A percentile compares a stretch with the other conserved stretches of the same genome.
These are phyloP conservation scores for Boletus pseudopeckii DNA, from an alignment of 768 basidiomycete species.

Conservation along the genomic window DNA sequence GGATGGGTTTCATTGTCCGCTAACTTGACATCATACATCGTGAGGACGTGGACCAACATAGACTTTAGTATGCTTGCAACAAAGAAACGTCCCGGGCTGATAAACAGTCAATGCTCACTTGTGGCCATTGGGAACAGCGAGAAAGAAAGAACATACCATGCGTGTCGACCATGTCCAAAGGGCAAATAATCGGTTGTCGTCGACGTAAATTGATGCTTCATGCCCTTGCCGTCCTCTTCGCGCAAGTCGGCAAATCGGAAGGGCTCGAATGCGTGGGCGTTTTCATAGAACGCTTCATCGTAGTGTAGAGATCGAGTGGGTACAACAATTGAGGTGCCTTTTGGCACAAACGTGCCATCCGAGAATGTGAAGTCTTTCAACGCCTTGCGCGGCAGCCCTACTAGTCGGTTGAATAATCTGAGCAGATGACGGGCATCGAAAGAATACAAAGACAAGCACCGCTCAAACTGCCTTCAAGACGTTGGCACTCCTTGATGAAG, in stretches of 20 bases:
- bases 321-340: slow-evolving; percentile 27
- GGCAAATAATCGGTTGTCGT: no score
- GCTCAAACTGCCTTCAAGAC: no score
- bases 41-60: slow-evolving; percentile 12
- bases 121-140: no score
- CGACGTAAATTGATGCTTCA: no score
- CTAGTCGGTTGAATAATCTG: no score
- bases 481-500: no score
- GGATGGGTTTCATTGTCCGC: neutral
- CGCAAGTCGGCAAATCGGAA: slow-evolving; percentile 6
- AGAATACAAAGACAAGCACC: no score
- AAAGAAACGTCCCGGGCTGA: slow-evolving; percentile 18
- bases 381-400: slow-evolving; percentile 29
- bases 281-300: slow-evolving; percentile 25
- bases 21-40: slow-evolving; percentile 7
- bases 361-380: slow-evolving; percentile 34
- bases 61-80: slow-evolving; percentile 6
- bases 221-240: neutral
- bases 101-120: no score
- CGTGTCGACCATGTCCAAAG: no score
- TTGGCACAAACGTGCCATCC: slow-evolving; percentile 37
- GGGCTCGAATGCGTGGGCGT: slow-evolving; percentile 10
- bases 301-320: slow-evolving; percentile 21
- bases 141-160: no score
- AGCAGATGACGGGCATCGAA: no score